phyloP scores from a whole-genome alignment of 2,329 filamentous ascomycete genomes.

The Aspergillus sclerotialis region DNA sequence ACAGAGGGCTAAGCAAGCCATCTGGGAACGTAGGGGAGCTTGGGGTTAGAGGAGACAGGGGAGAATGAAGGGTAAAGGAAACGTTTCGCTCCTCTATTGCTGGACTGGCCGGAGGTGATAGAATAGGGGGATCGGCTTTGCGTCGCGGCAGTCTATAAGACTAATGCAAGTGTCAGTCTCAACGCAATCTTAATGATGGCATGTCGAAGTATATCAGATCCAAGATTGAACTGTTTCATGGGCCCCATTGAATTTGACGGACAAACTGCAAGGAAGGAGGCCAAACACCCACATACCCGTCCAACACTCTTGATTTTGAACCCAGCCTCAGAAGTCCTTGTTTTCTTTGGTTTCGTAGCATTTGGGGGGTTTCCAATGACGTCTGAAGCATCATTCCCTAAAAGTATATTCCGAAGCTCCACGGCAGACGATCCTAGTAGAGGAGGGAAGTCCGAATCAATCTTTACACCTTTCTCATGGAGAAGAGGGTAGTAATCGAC shows the following conservation, averaged over 20 bases:
- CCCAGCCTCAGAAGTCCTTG: slow-evolving; percentile 42
- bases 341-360: slow-evolving; percentile 48
- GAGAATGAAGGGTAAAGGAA: slow-evolving; percentile 68
- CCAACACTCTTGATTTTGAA: slow-evolving; percentile 69
- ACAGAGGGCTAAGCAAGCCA: slow-evolving; percentile 72
- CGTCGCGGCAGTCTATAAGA: slow-evolving; percentile 53
- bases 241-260: too few relatives aligned
- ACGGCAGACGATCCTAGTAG: slow-evolving; percentile 60
- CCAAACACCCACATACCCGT: slow-evolving; percentile 59
- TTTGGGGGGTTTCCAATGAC: slow-evolving; percentile 67
- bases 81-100: slow-evolving; percentile 43
- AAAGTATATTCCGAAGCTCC: slow-evolving; percentile 59
- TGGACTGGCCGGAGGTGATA: slow-evolving; percentile 44
- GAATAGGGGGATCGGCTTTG: slow-evolving; percentile 55
- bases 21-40: slow-evolving; percentile 80
- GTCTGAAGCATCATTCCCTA: slow-evolving; percentile 56
- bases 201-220: background rate
- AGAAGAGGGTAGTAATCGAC: slow-evolving; percentile 47
- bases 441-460: slow-evolving; percentile 64
- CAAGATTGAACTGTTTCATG: background rate
- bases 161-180: slow-evolving; percentile 18
- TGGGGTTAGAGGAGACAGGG: slow-evolving; percentile 82
- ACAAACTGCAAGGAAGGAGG: background rate
- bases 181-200: background rate
- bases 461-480: slow-evolving; percentile 50